A percentile compares a stretch with the other conserved stretches of the same genome.
phyloP scores from a whole-genome alignment of 2,329 filamentous ascomycete genomes.

The Reticulascus tulasneorum region DNA sequence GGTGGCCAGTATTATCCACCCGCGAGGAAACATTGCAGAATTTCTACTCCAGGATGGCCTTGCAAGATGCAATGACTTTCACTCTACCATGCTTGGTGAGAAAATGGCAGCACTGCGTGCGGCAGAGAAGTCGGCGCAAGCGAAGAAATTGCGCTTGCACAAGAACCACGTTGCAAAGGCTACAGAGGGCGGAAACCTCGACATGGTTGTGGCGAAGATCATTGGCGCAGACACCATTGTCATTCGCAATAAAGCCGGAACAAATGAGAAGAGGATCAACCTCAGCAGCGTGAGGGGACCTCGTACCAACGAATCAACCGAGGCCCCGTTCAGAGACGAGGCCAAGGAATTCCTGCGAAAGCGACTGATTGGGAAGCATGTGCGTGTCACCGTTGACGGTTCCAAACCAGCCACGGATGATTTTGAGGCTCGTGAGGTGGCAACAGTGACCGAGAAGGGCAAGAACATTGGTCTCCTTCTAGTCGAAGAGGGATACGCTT shows the following conservation, averaged over 20 bases:
- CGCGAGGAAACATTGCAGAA: slow-evolving; percentile 86
- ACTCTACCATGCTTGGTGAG: slow-evolving; percentile 84
- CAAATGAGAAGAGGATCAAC: slow-evolving; percentile 80
- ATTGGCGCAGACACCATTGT: slow-evolving; percentile 86
- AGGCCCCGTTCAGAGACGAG: slow-evolving; percentile 84
- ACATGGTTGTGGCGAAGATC: slow-evolving; percentile 81
- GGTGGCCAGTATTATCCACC: slow-evolving; percentile 83
- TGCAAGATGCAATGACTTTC: slow-evolving; percentile 90
- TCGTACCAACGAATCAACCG: slow-evolving; percentile 80
- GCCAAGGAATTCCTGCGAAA: slow-evolving; percentile 96
- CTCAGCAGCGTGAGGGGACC: slow-evolving; percentile 91
- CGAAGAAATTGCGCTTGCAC: slow-evolving; percentile 73
- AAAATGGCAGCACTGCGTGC: slow-evolving; percentile 84
- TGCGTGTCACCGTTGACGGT: slow-evolving; percentile 83
- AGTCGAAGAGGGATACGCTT: slow-evolving; percentile 90
- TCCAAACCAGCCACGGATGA: slow-evolving; percentile 85
- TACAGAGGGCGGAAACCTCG: slow-evolving; percentile 52
- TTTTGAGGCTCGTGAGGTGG: slow-evolving; percentile 92
- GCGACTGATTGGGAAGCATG: slow-evolving; percentile 92
- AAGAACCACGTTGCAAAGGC: slow-evolving; percentile 73
- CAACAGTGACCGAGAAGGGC: slow-evolving; percentile 75
- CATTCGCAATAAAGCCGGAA: slow-evolving; percentile 77
- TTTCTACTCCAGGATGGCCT: slow-evolving; percentile 87
- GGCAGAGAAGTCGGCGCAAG: slow-evolving; percentile 82
- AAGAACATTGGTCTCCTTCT: slow-evolving; percentile 82